These are phyloP conservation scores for Solanum boliviense DNA, from an alignment of 257 asterid genomes.

Conservation along the genomic window DNA sequence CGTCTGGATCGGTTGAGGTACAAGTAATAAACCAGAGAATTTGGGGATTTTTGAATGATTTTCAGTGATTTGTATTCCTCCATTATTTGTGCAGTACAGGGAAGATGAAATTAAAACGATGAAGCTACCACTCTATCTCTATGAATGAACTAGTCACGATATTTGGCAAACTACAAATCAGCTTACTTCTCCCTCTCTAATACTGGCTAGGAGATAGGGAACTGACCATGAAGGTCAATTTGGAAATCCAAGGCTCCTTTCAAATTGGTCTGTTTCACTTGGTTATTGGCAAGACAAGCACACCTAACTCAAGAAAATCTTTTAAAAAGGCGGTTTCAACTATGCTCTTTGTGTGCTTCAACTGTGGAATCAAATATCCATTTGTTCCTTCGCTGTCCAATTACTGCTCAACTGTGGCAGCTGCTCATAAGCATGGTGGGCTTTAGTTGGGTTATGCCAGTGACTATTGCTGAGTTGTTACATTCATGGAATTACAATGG, in stretches of 20 bases:
- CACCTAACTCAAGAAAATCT: not conserved
- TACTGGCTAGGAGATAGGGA: not conserved
- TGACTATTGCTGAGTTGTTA: not conserved
- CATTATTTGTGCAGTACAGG: not conserved
- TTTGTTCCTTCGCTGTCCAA: not conserved
- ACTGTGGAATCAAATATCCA: not conserved
- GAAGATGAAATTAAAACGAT: not conserved
- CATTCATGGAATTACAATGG: not conserved
- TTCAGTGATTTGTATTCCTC: slow-evolving; percentile 38
- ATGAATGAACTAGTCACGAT: not conserved
- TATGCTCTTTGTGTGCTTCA: not conserved
- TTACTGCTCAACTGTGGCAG: not conserved
- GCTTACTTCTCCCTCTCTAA: not conserved
- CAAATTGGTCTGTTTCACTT: not conserved
- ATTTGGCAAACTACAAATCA: not conserved
- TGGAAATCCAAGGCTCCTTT: not conserved
- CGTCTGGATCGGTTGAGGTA: slow-evolving; percentile 44
- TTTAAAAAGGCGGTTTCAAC: not conserved
- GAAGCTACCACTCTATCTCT: not conserved
- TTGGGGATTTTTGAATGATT: slow-evolving; percentile 29
- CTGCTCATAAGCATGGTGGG: not conserved
- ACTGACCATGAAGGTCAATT: not conserved
- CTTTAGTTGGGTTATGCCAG: not conserved
- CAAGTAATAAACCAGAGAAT: slow-evolving; percentile 39
- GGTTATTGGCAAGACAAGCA: not conserved